Conservation (phyloP, 371 early-diverging fungal species). For the Blyttiomyces sp. region DNA sequence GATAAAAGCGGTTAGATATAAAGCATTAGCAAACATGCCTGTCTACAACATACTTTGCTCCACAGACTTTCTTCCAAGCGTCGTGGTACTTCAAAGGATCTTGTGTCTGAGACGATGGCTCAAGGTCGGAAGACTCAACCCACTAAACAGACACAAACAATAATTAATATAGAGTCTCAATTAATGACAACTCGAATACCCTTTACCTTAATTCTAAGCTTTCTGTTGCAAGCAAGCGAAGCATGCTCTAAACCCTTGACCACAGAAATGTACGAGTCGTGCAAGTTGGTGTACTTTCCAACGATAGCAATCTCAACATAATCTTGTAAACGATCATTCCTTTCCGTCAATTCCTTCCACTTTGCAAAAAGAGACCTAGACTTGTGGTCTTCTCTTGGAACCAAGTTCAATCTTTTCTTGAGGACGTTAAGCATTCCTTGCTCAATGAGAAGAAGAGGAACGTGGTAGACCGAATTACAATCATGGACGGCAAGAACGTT, state of each 20-base stretch:
- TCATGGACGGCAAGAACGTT: conserved; percentile 94
- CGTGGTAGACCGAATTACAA: conserved; percentile 93
- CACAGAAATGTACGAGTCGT: conserved; percentile 97
- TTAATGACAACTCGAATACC: not conserved
- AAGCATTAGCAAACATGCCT: not conserved
- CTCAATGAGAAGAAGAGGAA: conserved; percentile 85
- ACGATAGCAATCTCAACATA: conserved; percentile 91
- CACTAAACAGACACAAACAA: conserved; percentile 47
- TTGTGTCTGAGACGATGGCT: conserved; percentile 62
- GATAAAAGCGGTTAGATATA: not conserved
- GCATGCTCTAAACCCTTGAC: conserved; percentile 96
- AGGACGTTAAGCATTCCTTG: conserved; percentile 84
- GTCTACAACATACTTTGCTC: conserved; percentile 45
- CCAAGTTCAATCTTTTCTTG: conserved; percentile 75
- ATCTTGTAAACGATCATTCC: conserved; percentile 77
- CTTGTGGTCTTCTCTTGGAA: conserved; percentile 19
- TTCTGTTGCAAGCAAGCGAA: conserved; percentile 74
- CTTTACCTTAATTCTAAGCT: conserved; percentile 65
- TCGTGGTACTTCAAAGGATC: conserved; percentile 91
- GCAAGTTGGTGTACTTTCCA: conserved; percentile 93
- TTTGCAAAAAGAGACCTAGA: conserved; percentile 37
- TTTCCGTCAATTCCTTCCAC: conserved; percentile 80
- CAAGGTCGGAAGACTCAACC: conserved; percentile 94
- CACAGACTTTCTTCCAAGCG: conserved; percentile 85
- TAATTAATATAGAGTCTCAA: too few relatives aligned